Evolutionary conservation across 2,329 filamentous ascomycete genomes (phyloP).

Genomic region (Periconia sp.): DNA sequence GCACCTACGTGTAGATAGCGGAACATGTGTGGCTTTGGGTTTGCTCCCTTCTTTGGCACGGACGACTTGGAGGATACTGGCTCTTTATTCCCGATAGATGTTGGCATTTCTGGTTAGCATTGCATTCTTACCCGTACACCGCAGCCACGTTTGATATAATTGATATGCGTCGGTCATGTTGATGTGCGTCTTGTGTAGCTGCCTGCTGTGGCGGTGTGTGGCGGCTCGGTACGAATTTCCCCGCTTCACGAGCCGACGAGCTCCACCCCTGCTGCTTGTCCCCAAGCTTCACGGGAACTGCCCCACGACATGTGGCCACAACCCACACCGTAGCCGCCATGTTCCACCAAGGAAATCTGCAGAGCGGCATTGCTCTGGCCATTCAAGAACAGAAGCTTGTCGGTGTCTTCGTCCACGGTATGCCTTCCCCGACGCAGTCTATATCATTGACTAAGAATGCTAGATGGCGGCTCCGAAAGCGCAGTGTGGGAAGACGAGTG

Average conservation of each 20-base stretch:
- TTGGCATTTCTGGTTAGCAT: constrained; percentile 22
- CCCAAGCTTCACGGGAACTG: constrained; percentile 11
- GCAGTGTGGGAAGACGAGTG: constrained; percentile 75
- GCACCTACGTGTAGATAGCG: constrained; percentile 32
- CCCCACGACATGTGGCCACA: constrained; percentile 22
- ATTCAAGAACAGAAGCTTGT: constrained; percentile 78
- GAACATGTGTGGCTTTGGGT: constrained; percentile 15
- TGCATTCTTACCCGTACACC: constrained; percentile 13
- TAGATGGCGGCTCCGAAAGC: constrained; percentile 75
- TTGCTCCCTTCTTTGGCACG: constrained; percentile 34
- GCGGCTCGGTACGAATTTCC: too few species aligned
- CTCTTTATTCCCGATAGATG: constrained; percentile 37
- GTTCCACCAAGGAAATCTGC: constrained; percentile 82
- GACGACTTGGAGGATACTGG: constrained; percentile 26
- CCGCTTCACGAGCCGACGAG: not conserved
- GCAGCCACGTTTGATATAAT: too few species aligned
- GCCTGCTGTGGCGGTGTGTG: too few species aligned
- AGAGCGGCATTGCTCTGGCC: constrained; percentile 79
- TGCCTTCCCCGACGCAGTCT: constrained; percentile 2
- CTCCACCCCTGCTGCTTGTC: constrained; percentile 18
- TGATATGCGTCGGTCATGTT: too few species aligned
- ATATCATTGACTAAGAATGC: constrained; percentile 2
- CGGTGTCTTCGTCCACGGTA: constrained; percentile 83
- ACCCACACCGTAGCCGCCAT: constrained; percentile 53
- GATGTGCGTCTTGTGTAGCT: too few species aligned